Evolutionary conservation across 805 yeast genomes (phyloP).

Genomic region (Candida glaebosa): DNA sequence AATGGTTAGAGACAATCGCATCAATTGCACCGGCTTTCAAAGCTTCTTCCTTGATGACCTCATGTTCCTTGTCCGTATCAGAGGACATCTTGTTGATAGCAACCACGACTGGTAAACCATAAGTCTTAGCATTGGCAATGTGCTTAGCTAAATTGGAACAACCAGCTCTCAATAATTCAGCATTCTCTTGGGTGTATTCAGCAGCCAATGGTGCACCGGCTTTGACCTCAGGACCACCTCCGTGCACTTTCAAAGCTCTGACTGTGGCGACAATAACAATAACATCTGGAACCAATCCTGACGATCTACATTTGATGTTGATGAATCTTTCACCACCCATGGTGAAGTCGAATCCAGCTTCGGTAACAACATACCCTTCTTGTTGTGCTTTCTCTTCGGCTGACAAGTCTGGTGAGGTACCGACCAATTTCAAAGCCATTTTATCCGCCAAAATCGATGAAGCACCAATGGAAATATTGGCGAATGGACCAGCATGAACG

Average conservation of each 20-base stretch:
- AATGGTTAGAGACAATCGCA: conserved; percentile 88
- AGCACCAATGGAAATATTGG: conserved; percentile 96
- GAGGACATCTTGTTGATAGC: conserved; percentile 87
- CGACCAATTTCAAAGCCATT: conserved; percentile 74
- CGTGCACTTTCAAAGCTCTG: conserved; percentile 94
- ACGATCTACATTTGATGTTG: conserved; percentile 91
- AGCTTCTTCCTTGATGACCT: conserved; percentile 75
- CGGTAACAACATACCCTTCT: conserved; percentile 89
- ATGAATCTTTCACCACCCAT: conserved; percentile 99
- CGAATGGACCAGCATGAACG: conserved; percentile 98
- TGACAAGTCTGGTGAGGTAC: conserved; percentile 47
- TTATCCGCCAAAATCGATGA: conserved; percentile 91
- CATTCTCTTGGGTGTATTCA: conserved; percentile 77
- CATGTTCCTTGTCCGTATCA: conserved; percentile 79
- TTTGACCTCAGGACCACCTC: conserved; percentile 95
- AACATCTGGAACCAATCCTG: conserved; percentile 83
- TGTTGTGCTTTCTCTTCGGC: conserved; percentile 39
- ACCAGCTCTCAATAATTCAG: conserved; percentile 73
- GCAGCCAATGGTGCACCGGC: conserved; percentile 87
- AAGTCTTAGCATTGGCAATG: conserved; percentile 76
- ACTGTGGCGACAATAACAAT: conserved; percentile 95
- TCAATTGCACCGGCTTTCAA: conserved; percentile 88
- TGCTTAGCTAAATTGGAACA: conserved; percentile 89
- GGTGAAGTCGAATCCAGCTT: conserved; percentile 97
- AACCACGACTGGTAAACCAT: conserved; percentile 89